Conservation (phyloP, 1,139 yeast species). For the Scheffersomyces cryptocercus region DNA sequence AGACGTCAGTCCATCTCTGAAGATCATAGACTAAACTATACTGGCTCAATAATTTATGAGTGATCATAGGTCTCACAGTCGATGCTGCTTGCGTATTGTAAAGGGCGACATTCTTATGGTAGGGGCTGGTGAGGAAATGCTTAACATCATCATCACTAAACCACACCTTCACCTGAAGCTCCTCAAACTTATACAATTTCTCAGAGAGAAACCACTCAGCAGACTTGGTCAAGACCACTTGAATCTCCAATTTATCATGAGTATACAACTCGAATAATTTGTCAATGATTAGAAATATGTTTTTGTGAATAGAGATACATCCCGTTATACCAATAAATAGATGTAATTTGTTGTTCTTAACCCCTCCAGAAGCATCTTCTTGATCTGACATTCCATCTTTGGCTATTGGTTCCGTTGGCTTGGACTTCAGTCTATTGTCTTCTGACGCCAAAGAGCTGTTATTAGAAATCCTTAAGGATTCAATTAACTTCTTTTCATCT, state of each 20-base stretch:
- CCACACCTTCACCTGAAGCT: constrained; percentile 30
- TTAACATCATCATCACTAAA: constrained; percentile 26
- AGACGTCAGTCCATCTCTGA: constrained; percentile 34
- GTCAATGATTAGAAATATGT: constrained; percentile 26
- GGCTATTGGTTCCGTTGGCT: neutral
- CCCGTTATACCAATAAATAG: constrained; percentile 31
- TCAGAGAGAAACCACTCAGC: constrained; percentile 30
- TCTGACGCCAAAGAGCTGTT: neutral
- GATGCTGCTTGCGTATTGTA: constrained; percentile 1
- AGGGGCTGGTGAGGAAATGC: constrained; percentile 16
- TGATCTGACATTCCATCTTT: neutral
- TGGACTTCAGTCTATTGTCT: neutral
- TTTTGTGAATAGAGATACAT: constrained; percentile 26
- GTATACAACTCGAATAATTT: constrained; percentile 28
- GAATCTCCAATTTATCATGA: constrained; percentile 24
- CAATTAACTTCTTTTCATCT: constrained; percentile 15
- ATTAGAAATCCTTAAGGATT: constrained; percentile 6
- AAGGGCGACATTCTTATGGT: constrained; percentile 4
- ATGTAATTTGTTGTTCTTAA: constrained; percentile 18
- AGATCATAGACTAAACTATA: constrained; percentile 22
- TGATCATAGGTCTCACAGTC: neutral
- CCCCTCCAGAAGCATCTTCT: neutral
- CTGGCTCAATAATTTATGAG: constrained; percentile 13
- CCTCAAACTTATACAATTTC: constrained; percentile 24
- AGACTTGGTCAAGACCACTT: constrained; percentile 26